Evolutionary conservation across 768 basidiomycete species (phyloP), one percentile per base, ranked within the genome.

Genomic region (Phanerochaete carnosa): DNA sequence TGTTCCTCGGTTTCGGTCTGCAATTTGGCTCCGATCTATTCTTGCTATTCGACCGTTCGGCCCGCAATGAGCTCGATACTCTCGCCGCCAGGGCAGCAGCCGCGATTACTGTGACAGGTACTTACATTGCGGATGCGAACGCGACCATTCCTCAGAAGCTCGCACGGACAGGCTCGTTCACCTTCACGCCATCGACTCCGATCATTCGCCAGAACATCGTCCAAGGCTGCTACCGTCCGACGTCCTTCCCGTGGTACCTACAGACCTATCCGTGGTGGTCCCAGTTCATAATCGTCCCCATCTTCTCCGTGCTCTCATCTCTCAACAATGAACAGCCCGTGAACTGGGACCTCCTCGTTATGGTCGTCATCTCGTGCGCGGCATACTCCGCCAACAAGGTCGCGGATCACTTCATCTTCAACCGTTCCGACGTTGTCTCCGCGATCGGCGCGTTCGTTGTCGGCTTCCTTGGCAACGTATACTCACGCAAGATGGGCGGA

Each of bases 361-460:
- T 94, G 93, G 88, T 93, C 59, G 61, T 87, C 66, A 93, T 95
- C 65, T 91, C 90, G 16, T 94, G 91, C 70, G 81, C 80, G 55
- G 85, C 88, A 16, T 93, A 90, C 66, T 83, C 86, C 11, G 85
- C 90, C 32, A 94, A 93, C 73, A 90, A 89, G 71, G 77, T 87
- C 49, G 92, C 90, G 51, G 91, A 91, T 69, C 88, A 89, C 65
- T 92, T 87, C 68, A 93, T 94, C 67, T 89, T 91, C 76, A 86
- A 89, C 71, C 87, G 89, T 16, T 89, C 89, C 4, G 92, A 94
- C 66, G 77, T 94, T 47, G 91, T 92, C 19, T 90, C 89, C 57
- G 89, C 90, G 11, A 90, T 94, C 67, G 92, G 92, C 0, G 90
- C 92, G 19, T 92, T 92, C 64, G 89, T 87, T 1, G 86, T 91